Conservation (phyloP, 768 basidiomycete species). For the Leccinum aurantiacum region DNA sequence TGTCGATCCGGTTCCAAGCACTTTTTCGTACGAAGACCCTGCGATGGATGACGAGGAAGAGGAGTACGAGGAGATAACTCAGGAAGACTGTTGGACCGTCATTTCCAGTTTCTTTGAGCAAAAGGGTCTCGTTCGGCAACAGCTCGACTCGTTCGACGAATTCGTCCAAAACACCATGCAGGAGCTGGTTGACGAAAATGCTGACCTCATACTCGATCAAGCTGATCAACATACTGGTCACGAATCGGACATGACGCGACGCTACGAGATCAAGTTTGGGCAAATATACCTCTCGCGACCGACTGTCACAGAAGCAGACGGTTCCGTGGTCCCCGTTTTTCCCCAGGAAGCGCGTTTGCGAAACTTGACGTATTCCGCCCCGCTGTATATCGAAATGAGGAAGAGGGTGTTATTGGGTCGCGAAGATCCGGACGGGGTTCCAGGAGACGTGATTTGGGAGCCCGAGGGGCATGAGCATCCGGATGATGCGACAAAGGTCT, state of each 20-base stretch:
- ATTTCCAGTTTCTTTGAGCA: constrained; percentile 96
- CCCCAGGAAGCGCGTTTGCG: constrained; percentile 95
- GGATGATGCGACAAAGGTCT: constrained; percentile 78
- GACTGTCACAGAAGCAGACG: constrained; percentile 94
- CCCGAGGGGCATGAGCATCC: constrained; percentile 62
- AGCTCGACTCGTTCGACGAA: constrained; percentile 97
- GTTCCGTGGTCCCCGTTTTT: constrained; percentile 89
- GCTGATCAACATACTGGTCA: constrained; percentile 94
- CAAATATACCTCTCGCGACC: constrained; percentile 97
- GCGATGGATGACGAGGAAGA: constrained; percentile 54
- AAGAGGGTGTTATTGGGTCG: constrained; percentile 79
- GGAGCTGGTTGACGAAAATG: constrained; percentile 95
- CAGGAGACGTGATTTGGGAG: constrained; percentile 80
- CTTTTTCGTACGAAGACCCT: constrained; percentile 59
- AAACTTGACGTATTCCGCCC: constrained; percentile 95
- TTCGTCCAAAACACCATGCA: constrained; percentile 99
- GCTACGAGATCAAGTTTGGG: constrained; percentile 96
- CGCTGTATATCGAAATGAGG: constrained; percentile 93
- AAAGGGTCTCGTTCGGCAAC: constrained; percentile 96
- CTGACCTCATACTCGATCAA: constrained; percentile 95
- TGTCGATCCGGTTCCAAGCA: constrained; percentile 44
- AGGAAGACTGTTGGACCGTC: constrained; percentile 94
- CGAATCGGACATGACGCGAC: constrained; percentile 76
- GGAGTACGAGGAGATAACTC: constrained; percentile 78
- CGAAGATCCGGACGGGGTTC: constrained; percentile 76